phyloP scores from a whole-genome alignment of 495 filamentous ascomycete genomes.

The Massariosphaeria phaeospora region DNA sequence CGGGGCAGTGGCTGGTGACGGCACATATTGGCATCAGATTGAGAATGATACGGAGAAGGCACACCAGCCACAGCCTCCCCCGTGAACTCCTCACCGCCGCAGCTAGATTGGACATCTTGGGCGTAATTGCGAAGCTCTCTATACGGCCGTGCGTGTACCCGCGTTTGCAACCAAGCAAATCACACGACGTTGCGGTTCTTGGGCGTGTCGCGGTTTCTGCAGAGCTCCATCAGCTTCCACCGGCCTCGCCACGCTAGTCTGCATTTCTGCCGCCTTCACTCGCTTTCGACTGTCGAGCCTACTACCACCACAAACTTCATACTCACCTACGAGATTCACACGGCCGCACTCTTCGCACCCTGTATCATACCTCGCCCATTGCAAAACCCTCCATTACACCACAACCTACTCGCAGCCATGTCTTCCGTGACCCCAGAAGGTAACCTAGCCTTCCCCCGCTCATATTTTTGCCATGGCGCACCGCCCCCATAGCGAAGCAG shows the following conservation, averaged over 20 bases:
- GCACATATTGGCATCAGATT: too few relatives aligned
- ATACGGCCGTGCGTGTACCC: background rate
- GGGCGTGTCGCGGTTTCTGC: slow-evolving; percentile 17
- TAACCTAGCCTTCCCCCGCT: slow-evolving; percentile 26
- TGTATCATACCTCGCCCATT: background rate
- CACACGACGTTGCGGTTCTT: too few relatives aligned
- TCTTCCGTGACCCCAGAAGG: slow-evolving; percentile 40
- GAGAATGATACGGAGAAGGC: too few relatives aligned
- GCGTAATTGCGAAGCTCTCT: too few relatives aligned
- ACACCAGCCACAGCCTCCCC: slow-evolving; percentile 10
- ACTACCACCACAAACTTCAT: background rate
- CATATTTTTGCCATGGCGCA: background rate
- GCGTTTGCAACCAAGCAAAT: background rate
- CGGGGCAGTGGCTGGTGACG: too few relatives aligned
- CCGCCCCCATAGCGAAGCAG: too few relatives aligned
- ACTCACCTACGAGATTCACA: background rate
- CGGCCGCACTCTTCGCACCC: background rate
- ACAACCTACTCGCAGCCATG: slow-evolving; percentile 16
- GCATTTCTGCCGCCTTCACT: slow-evolving; percentile 22
- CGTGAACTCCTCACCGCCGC: background rate
- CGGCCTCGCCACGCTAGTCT: slow-evolving; percentile 30
- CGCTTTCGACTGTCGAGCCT: background rate
- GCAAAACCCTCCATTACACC: background rate
- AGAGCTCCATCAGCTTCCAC: slow-evolving; percentile 33
- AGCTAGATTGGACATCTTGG: too few relatives aligned